A percentile compares a stretch with the other conserved stretches of the same genome.
Conservation (phyloP, 352 stramenopile species). For the Blastocystis sp. region DNA sequence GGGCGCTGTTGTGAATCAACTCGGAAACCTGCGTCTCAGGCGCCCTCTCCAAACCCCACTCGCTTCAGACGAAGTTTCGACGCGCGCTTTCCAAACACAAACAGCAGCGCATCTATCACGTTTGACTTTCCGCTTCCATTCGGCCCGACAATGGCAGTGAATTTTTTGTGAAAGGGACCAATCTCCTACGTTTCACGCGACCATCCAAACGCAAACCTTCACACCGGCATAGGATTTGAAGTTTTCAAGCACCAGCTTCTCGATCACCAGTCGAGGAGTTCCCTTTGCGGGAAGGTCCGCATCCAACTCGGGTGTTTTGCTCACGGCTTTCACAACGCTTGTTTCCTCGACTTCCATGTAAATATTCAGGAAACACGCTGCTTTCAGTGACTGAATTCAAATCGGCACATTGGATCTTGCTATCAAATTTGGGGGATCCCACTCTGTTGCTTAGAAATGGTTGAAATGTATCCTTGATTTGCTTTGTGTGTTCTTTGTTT, state of each 20-base stretch:
- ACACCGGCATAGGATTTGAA: conserved; percentile 97
- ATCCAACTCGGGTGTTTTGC: conserved; percentile 34
- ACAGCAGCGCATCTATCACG: conserved; percentile 97
- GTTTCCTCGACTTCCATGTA: conserved; percentile 28
- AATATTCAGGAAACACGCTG: too few species aligned
- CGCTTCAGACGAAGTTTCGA: conserved; percentile 86
- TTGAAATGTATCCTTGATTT: too few species aligned
- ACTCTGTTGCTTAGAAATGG: too few species aligned
- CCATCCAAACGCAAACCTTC: conserved; percentile 60
- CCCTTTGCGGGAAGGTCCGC: conserved; percentile 43
- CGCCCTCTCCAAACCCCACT: background rate
- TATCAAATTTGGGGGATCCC: conserved; percentile 7
- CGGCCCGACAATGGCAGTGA: conserved; percentile 73
- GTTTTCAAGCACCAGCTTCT: conserved; percentile 77
- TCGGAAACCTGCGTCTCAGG: conserved; percentile 79
- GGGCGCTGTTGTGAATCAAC: conserved; percentile 88
- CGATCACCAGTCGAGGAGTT: conserved; percentile 60
- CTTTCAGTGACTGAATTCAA: too few species aligned
- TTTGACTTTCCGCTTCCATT: conserved; percentile 99
- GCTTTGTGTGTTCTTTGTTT: too few species aligned
- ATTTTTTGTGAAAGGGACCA: conserved; percentile 89
- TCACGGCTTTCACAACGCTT: background rate
- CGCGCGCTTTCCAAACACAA: conserved; percentile 97
- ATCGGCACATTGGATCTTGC: background rate
- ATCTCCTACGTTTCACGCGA: conserved; percentile 65